Evolutionary conservation across 768 basidiomycete species (phyloP).

Genomic region (Rhodotorula sphaerocarpa): DNA sequence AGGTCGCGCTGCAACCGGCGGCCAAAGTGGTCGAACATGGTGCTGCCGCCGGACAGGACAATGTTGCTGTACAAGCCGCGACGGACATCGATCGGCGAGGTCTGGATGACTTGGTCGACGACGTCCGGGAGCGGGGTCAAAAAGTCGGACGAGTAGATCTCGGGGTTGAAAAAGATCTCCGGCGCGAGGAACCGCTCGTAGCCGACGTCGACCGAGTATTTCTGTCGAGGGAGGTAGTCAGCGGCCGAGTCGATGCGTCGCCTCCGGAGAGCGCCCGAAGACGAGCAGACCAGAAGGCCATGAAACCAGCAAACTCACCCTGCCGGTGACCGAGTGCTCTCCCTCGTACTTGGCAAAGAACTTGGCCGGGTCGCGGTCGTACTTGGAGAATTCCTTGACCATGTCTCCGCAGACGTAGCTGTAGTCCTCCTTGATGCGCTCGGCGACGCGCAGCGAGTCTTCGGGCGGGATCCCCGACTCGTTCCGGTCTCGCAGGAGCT

Average conservation of each 20-base stretch:
- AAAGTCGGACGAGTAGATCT: constrained; percentile 96
- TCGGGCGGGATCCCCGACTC: constrained; percentile 85
- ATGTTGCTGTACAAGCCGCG: constrained; percentile 98
- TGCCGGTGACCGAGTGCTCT: constrained; percentile 82
- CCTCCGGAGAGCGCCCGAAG: no score
- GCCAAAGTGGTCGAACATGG: constrained; percentile 99
- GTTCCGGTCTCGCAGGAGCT: constrained; percentile 87
- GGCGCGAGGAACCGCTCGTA: constrained; percentile 99
- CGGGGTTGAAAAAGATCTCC: constrained; percentile 99
- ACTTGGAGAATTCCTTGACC: constrained; percentile 96
- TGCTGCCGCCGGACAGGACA: constrained; percentile 90
- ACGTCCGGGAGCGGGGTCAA: constrained; percentile 90
- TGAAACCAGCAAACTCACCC: constrained; percentile 52
- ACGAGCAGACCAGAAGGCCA: no score
- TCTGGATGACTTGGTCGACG: constrained; percentile 89
- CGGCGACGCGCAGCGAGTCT: constrained; percentile 81
- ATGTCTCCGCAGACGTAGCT: constrained; percentile 99
- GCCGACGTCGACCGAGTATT: constrained; percentile 88
- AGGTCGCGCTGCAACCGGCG: constrained; percentile 90
- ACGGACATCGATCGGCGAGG: constrained; percentile 92
- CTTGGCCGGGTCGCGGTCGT: constrained; percentile 90
- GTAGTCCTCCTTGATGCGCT: constrained; percentile 94
- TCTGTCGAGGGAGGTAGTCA: no score
- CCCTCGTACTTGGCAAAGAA: constrained; percentile 89
- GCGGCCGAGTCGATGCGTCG: no score